Percentiles rank a stretch among this genome's conserved stretches.
Conservation (phyloP, 129 eudicot species). For the Helichrysum umbraculigerum region DNA sequence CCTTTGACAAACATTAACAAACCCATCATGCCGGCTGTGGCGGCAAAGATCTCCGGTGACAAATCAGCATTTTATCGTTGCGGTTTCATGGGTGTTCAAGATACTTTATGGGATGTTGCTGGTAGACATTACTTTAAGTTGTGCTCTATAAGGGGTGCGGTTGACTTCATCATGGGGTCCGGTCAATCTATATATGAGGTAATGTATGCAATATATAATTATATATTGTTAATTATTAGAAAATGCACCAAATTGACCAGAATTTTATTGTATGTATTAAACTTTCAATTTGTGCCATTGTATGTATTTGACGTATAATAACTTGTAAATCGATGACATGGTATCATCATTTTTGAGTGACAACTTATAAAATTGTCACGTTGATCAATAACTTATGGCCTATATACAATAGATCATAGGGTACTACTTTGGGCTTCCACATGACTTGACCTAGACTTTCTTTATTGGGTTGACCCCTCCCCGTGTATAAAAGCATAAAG, state of each 20-base stretch:
- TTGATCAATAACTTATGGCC: background rate
- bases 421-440: too few relatives aligned
- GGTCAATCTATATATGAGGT: conserved; percentile 87
- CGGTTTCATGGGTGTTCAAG: conserved; percentile 75
- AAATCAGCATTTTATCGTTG: conserved; percentile 59
- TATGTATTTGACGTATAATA: too few relatives aligned
- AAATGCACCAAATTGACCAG: too few relatives aligned
- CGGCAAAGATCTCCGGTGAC: conserved; percentile 68
- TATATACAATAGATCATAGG: background rate
- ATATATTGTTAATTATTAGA: too few relatives aligned
- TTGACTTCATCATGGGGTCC: conserved; percentile 86
- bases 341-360: too few relatives aligned
- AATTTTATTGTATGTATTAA: too few relatives aligned
- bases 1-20: conserved; percentile 33
- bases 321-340: too few relatives aligned
- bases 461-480: too few relatives aligned
- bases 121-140: conserved; percentile 74
- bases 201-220: background rate
- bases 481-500: too few relatives aligned
- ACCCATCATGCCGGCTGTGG: conserved; percentile 47
- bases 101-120: conserved; percentile 70
- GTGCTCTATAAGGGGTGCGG: conserved; percentile 70
- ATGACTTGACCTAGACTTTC: too few relatives aligned
- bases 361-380: background rate
- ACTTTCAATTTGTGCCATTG: too few relatives aligned